Conservation (phyloP, 805 yeast species). For the Yarrowia sp. region DNA sequence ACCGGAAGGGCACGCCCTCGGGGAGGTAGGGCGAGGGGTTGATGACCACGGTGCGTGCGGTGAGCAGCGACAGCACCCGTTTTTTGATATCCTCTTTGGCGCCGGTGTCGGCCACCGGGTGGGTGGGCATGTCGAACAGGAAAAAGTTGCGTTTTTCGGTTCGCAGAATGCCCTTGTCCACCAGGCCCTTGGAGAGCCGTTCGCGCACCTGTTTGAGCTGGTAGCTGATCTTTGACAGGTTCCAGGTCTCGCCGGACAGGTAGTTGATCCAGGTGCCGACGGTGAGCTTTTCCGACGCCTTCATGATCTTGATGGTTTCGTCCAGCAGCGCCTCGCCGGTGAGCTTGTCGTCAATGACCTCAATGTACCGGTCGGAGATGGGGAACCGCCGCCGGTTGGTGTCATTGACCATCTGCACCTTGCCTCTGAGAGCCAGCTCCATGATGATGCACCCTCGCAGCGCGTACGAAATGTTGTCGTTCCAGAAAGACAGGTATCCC, state of each 20-base stretch:
- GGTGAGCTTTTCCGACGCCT: conserved; percentile 77
- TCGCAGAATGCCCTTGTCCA: conserved; percentile 94
- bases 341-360: conserved; percentile 81
- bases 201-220: conserved; percentile 98
- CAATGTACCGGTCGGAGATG: conserved; percentile 82
- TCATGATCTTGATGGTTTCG: conserved; percentile 91
- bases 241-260: conserved; percentile 95
- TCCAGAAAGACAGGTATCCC: conserved; percentile 97
- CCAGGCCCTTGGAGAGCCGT: conserved; percentile 93
- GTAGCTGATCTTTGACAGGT: conserved; percentile 88
- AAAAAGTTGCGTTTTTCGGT: conserved; percentile 95
- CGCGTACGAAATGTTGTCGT: conserved; percentile 95
- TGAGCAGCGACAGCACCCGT: conserved; percentile 72
- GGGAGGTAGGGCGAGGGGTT: conserved; percentile 70
- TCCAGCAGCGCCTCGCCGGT: conserved; percentile 96
- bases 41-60: conserved; percentile 70
- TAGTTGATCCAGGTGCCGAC: conserved; percentile 94
- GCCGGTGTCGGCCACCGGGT: conserved; percentile 86
- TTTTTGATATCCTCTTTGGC: conserved; percentile 82
- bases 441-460: conserved; percentile 91
- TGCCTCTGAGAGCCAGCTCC: conserved; percentile 90
- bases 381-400: conserved; percentile 91
- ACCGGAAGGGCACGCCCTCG: conserved; percentile 66
- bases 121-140: conserved; percentile 98
- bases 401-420: conserved; percentile 87